Evolutionary conservation across 306 rosid species (phyloP).

Genomic region (Vicia villosa): DNA sequence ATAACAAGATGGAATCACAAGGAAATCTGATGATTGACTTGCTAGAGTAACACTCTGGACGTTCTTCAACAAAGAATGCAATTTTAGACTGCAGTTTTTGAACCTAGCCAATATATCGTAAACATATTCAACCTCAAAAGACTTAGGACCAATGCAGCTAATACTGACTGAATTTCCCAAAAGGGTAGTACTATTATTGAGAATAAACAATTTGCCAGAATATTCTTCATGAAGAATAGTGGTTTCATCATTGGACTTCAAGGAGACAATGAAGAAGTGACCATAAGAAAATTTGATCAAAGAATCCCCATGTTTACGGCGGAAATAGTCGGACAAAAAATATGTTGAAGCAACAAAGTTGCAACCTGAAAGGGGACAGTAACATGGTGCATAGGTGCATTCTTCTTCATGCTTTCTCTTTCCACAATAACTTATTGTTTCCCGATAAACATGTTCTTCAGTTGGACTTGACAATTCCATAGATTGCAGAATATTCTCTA

Average conservation of each 20-base stretch:
- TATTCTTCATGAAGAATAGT: background rate
- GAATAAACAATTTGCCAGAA: background rate
- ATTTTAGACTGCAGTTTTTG: background rate
- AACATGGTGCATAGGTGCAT: background rate
- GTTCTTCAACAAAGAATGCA: background rate
- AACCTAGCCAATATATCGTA: constrained; percentile 6
- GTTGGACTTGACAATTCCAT: constrained; percentile 35
- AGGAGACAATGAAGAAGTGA: background rate
- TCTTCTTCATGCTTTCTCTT: background rate
- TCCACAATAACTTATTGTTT: background rate
- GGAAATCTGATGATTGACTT: background rate
- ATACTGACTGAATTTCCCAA: background rate
- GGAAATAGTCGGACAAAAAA: background rate
- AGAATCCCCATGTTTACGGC: background rate
- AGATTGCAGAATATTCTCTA: constrained; percentile 61
- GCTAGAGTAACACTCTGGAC: background rate
- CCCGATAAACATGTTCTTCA: background rate
- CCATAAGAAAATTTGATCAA: background rate
- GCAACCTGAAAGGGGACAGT: background rate
- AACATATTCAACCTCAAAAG: background rate
- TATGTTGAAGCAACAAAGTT: background rate
- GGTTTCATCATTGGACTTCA: background rate
- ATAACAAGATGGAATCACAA: background rate
- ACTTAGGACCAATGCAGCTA: background rate
- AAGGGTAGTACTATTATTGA: background rate